These are phyloP conservation scores for Penicillium angulare DNA, from an alignment of 495 filamentous ascomycete genomes.

Conservation along the genomic window DNA sequence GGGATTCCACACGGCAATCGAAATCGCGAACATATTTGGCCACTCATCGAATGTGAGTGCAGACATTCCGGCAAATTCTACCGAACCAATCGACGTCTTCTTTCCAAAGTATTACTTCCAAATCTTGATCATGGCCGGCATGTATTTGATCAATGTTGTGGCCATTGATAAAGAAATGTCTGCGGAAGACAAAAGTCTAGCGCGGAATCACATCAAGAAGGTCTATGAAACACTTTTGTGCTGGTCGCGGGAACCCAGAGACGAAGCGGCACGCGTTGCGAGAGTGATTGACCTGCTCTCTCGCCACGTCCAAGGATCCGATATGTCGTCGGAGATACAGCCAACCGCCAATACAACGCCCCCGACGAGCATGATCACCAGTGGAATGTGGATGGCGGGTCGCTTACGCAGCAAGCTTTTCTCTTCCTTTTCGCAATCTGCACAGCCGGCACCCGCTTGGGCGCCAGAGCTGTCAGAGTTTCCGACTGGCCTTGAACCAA, in stretches of 20 bases:
- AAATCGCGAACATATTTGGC: background rate
- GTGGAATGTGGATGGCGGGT: background rate
- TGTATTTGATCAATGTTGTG: background rate
- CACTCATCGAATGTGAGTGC: background rate
- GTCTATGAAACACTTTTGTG: background rate
- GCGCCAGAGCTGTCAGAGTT: background rate
- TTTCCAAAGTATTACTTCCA: background rate
- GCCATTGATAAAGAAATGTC: background rate
- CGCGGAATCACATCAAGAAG: background rate
- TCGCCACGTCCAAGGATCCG: background rate
- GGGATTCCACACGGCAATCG: background rate
- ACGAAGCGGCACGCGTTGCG: background rate
- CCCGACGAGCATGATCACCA: background rate
- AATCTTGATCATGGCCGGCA: background rate
- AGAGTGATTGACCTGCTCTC: background rate
- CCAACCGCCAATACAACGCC: background rate
- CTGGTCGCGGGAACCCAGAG: background rate
- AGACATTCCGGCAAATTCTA: background rate
- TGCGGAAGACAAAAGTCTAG: background rate
- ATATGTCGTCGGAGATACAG: background rate
- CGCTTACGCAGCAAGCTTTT: background rate
- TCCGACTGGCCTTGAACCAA: background rate
- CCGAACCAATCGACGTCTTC: background rate
- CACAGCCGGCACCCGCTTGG: background rate
- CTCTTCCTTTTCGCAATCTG: background rate